A percentile compares a stretch with the other conserved stretches of the same genome.
These are phyloP conservation scores for Misopates orontium DNA, from an alignment of 257 asterid genomes.

Conservation along the genomic window DNA sequence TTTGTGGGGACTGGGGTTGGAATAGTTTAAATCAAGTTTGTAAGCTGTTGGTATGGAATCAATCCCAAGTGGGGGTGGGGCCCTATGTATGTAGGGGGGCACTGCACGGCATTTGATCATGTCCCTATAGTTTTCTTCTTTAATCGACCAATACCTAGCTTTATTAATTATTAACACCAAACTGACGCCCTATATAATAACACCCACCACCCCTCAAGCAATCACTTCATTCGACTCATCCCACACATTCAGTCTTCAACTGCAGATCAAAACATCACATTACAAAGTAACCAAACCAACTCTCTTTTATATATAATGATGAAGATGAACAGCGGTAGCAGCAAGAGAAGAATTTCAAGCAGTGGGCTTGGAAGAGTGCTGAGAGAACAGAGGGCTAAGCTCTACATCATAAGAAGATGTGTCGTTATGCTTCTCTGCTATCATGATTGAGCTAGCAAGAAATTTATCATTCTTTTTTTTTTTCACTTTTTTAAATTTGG, in stretches of 20 bases:
- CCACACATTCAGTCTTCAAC: not conserved
- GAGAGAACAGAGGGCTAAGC: conserved; percentile 62
- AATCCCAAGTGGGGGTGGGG: too few relatives aligned
- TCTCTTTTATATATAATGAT: not conserved
- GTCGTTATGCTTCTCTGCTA: conserved; percentile 80
- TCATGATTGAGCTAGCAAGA: conserved; percentile 39
- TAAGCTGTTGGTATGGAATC: too few relatives aligned
- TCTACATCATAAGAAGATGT: conserved; percentile 65
- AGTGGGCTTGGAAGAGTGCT: conserved; percentile 43
- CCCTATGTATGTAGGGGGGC: too few relatives aligned
- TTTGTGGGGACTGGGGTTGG: too few relatives aligned
- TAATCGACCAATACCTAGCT: too few relatives aligned
- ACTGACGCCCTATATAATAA: conserved; percentile 41
- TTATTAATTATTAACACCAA: conserved; percentile 4
- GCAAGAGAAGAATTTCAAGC: conserved; percentile 46
- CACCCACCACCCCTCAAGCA: conserved; percentile 23
- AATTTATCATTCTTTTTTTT: not conserved
- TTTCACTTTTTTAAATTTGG: not conserved
- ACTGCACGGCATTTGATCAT: too few relatives aligned
- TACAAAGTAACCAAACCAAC: not conserved
- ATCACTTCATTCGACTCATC: conserved; percentile 9
- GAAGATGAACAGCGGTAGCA: conserved; percentile 33
- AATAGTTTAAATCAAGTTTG: too few relatives aligned
- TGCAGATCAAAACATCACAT: not conserved
- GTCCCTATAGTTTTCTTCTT: too few relatives aligned